Evolutionary conservation across 2,329 filamentous ascomycete genomes (phyloP).

Genomic region (Nothophaeocryptopus gaeumannii): DNA sequence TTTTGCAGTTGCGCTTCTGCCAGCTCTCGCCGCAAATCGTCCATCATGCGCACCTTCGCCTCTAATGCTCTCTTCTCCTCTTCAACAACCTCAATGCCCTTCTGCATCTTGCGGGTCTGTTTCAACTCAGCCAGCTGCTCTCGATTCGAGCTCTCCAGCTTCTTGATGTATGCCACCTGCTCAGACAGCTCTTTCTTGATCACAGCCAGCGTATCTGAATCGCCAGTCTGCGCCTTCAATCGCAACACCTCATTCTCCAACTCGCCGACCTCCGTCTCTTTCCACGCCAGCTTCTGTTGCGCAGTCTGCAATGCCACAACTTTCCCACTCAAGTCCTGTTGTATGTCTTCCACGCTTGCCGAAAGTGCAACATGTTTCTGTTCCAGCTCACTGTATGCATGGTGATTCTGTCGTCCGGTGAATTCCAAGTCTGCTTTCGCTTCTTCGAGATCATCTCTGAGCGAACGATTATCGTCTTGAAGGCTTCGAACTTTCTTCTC

Average conservation of each 20-base stretch:
- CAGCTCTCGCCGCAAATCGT: conserved; percentile 71
- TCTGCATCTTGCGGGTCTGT: conserved; percentile 74
- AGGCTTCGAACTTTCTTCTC: conserved; percentile 55
- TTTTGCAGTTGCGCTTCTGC: conserved; percentile 77
- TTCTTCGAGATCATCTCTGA: conserved; percentile 82
- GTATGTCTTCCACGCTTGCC: conserved; percentile 56
- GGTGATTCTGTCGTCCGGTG: conserved; percentile 63
- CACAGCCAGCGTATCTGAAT: conserved; percentile 78
- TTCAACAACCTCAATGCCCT: conserved; percentile 88
- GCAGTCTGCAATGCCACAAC: conserved; percentile 57
- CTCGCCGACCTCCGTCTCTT: conserved; percentile 67
- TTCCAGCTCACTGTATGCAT: conserved; percentile 60
- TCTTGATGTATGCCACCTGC: conserved; percentile 86
- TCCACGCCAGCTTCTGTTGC: conserved; percentile 66
- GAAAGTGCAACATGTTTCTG: conserved; percentile 56
- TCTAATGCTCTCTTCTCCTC: conserved; percentile 88
- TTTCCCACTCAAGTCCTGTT: conserved; percentile 56
- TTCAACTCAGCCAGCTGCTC: conserved; percentile 78
- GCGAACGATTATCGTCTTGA: conserved; percentile 67
- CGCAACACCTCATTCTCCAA: conserved; percentile 81
- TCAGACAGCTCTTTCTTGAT: conserved; percentile 86
- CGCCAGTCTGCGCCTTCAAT: conserved; percentile 81
- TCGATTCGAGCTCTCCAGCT: conserved; percentile 74
- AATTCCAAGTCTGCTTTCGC: conserved; percentile 70
- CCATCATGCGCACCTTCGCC: conserved; percentile 71